Conservation (phyloP, 331 rosid genomes). For the Quercus phellos region DNA sequence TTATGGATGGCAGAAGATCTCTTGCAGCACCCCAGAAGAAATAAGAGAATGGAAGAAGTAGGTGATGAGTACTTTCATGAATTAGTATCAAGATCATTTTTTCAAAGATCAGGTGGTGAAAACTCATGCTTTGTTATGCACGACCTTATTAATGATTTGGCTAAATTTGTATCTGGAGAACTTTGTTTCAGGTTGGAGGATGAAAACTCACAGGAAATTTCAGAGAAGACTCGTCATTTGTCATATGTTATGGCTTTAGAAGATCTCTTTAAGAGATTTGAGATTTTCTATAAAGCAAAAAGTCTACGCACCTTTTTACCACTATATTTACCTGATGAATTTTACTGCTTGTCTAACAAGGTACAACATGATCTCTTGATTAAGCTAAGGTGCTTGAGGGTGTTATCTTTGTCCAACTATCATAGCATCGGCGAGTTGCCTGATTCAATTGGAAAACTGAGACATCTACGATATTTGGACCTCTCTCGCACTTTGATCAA, state of each 20-base stretch:
- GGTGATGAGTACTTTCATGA: slow-evolving; percentile 9
- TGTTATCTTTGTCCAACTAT: slow-evolving; percentile 6
- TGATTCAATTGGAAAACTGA: slow-evolving; percentile 11
- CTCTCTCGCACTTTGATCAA: slow-evolving; percentile 21
- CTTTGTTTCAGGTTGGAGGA: slow-evolving; percentile 15
- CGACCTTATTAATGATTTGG: slow-evolving; percentile 17
- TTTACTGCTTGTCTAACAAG: background rate
- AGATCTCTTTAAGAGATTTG: background rate
- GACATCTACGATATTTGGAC: slow-evolving; percentile 19
- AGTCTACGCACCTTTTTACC: slow-evolving; percentile 19
- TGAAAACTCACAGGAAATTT: background rate
- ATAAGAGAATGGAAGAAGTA: background rate
- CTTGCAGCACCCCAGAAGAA: background rate
- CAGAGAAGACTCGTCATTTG: slow-evolving; percentile 16
- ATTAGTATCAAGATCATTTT: slow-evolving; percentile 6
- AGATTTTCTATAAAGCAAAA: background rate
- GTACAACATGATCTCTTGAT: background rate
- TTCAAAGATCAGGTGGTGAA: background rate
- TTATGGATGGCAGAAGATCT: slow-evolving; percentile 22
- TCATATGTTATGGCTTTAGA: background rate
- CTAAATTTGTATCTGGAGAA: slow-evolving; percentile 15
- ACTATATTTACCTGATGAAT: background rate
- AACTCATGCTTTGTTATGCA: slow-evolving; percentile 15
- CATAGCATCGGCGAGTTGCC: slow-evolving; percentile 16
- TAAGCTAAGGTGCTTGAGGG: slow-evolving; percentile 11